phyloP scores from a whole-genome alignment of 306 rosid species.

The Psophocarpus tetragonolobus region DNA sequence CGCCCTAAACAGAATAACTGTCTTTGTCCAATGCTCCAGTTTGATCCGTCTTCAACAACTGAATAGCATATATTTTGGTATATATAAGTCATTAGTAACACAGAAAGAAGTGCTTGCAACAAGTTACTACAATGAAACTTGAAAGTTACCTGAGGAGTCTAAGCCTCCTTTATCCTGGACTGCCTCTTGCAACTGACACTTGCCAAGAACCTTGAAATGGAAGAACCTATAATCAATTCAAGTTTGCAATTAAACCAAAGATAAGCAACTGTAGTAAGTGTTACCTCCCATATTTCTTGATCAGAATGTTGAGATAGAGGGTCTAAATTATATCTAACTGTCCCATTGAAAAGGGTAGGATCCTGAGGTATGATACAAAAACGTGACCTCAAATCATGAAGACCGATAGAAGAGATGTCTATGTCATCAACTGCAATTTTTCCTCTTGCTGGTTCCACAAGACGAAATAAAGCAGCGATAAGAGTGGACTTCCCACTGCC shows the following conservation, averaged over 20 bases:
- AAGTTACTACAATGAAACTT: not conserved
- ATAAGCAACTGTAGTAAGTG: not conserved
- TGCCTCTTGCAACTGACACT: conserved; percentile 65
- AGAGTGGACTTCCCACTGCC: conserved; percentile 76
- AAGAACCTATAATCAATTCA: not conserved
- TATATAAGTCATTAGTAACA: not conserved
- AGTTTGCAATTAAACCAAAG: not conserved
- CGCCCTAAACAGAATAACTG: conserved; percentile 84
- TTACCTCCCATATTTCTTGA: conserved; percentile 81
- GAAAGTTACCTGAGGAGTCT: conserved; percentile 54
- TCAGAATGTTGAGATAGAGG: conserved; percentile 67
- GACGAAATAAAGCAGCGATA: conserved; percentile 64
- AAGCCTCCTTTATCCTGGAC: conserved; percentile 58
- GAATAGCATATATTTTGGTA: too few relatives aligned
- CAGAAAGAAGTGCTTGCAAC: not conserved
- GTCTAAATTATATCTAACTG: too few relatives aligned
- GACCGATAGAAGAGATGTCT: conserved; percentile 70
- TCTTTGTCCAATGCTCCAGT: conserved; percentile 85
- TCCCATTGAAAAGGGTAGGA: too few relatives aligned
- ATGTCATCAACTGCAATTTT: conserved; percentile 63
- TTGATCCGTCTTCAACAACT: too few relatives aligned
- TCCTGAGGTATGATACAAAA: conserved; percentile 76
- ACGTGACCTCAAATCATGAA: conserved; percentile 71
- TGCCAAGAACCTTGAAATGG: conserved; percentile 57
- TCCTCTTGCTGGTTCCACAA: too few relatives aligned